Conservation (phyloP, 805 yeast genomes). For the Nakazawaea anatomiae region DNA sequence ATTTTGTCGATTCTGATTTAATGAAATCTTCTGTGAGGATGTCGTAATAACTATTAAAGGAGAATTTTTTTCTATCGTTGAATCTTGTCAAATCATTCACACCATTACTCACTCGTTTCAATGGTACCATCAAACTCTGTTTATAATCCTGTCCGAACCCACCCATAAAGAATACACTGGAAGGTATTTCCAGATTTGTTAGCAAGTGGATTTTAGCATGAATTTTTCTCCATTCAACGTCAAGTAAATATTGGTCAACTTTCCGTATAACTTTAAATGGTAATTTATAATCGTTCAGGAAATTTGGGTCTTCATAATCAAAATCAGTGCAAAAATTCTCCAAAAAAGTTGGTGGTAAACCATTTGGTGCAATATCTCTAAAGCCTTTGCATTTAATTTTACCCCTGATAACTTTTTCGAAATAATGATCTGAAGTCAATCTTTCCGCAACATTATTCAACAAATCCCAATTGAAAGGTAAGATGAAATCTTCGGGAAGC, state of each 20-base stretch:
- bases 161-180: constrained; percentile 7
- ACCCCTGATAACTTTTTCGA: not conserved
- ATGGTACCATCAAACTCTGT: constrained; percentile 3
- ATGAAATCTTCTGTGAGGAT: not conserved
- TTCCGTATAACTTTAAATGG: constrained; percentile 5
- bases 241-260: constrained; percentile 6
- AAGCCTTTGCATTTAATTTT: constrained; percentile 1
- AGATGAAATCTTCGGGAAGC: constrained; percentile 2
- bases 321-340: constrained; percentile 6
- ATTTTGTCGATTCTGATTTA: not conserved
- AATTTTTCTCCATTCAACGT: constrained; percentile 7
- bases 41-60: not conserved
- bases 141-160: not conserved
- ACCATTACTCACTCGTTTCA: constrained; percentile 6
- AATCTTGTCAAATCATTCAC: constrained; percentile 7
- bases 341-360: not conserved
- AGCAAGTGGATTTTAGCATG: constrained; percentile 4
- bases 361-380: constrained; percentile 4
- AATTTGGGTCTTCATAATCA: constrained; percentile 2
- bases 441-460: constrained; percentile 1
- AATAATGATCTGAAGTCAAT: not conserved
- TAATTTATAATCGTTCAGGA: constrained; percentile 5
- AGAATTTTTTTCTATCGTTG: not conserved
- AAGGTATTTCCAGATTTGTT: constrained; percentile 1
- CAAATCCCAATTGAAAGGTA: constrained; percentile 10